Base-by-base conservation (phyloP, 257 asterid genomes). In the Forsythia suspensa region DNA sequence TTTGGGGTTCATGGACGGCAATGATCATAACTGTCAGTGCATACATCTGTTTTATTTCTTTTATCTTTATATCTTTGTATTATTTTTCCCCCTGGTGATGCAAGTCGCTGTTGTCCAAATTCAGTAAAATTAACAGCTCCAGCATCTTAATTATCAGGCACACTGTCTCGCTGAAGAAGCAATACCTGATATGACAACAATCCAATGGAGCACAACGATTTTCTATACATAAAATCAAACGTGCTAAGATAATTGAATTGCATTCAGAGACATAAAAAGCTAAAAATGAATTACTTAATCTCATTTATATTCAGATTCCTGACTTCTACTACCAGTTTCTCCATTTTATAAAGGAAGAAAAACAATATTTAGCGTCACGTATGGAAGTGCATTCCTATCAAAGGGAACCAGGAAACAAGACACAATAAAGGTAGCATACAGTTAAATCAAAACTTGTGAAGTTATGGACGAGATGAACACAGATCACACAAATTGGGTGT, bases 1-100 rank as follows among this genome's bases (percentile, higher is more conserved):
- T 55, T 76, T 76, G 69, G 79, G 41, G 38, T 77, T 5, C 52
- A 72, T 10, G 76, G 76, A 43, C 18, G 8, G 16, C 65, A 46
- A 44, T 72, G 52, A 72, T 24, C 42, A 29, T 21, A 57, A 40
- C 18, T 24, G 37, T 39, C 51, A 40, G 9, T 40, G 18, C 6
- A 9, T 38, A 15, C 20, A 16, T 52, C 29, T 18, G 37, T n/a
- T 40, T 18, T 70, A 70, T 39, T 70, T 41, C 18, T 39, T 4
- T 8, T 18, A 6, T 70, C 1, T 13, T 61, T 66, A n/a, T 55
- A n/a, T 51, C 5, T 4, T 6, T 1, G 9, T 46, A 46, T 13
- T 18, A 15, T n/a, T 55, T 18, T 8, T 55, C 2, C 65, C 41
- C 16, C 2, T 13, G 65, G 8, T 7, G n/a, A 44, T 37, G 40